Evolutionary conservation across 179 eudicot genomes (phyloP), one percentile per base, ranked within the genome.

Genomic region (Vitellaria paradoxa): DNA sequence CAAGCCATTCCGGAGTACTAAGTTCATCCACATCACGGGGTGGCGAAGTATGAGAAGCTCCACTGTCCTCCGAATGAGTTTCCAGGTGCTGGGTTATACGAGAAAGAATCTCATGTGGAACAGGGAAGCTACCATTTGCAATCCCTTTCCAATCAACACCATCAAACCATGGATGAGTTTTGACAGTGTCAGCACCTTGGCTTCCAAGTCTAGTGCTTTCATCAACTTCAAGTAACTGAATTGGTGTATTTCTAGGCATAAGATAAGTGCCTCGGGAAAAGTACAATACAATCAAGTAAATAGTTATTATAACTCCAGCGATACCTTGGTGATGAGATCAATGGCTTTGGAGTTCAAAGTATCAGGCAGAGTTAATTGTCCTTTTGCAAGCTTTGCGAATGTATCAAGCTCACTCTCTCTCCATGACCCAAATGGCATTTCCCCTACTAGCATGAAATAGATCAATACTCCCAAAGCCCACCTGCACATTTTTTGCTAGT

Each of bases 391-490:
- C 84, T 91, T 89, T 23, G 96, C 97, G 72, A 86, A 82, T 20
- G 97, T 90, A 80, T 90, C 97, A 13, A 93, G 90, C 85, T 96
- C 98, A 56, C 87, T 93, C 62, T 90, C 92, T 85, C 99, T 86
- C 99, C 97, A 96, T 13, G 98, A 90, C 73, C 99, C 99, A 78
- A 96, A 96, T 52, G 99, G 99, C 99, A 93, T 93, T 81, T 96
- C 99, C 67, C 96, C 92, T 90, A 89, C 89, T 63, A 96, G 89
- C 98, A 93, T 93, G 86, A 87, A 89, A 84, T 89, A 93, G 81
- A 91, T 88, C 85, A 96, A 76, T 80, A 90, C 92, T 80, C 99
- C 99, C 75, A 96, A 81, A 24, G 97, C 95, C 99, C 99, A 96
- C 99, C 99, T 96, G 87, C 87, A 85, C 77, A 82, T 30, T 57